Conservation (phyloP, 148 eudicot species). For the Fagopyrum tataricum region DNA sequence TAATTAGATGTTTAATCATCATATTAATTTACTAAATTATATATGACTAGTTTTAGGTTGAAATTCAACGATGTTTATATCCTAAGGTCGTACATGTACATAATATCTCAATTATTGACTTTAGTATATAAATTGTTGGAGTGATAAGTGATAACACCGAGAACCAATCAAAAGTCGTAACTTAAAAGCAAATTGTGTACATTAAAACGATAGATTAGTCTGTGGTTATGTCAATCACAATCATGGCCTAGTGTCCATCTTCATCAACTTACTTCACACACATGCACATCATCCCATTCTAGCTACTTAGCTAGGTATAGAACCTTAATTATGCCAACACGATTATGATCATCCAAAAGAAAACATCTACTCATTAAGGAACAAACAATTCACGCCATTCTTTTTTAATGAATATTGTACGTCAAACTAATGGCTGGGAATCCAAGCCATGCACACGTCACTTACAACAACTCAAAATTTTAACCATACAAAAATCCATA, state of each 20-base stretch:
- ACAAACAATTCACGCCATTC: not conserved
- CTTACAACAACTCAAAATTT: not conserved
- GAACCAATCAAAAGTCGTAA: not conserved
- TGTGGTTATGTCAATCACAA: not conserved
- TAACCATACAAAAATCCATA: not conserved
- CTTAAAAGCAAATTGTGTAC: not conserved
- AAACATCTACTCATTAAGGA: not conserved
- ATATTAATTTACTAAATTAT: too few species aligned
- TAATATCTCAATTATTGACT: too few species aligned
- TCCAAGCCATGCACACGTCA: not conserved
- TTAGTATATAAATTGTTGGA: too few species aligned
- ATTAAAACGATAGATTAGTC: not conserved
- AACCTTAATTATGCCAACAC: not conserved
- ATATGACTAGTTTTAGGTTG: too few species aligned
- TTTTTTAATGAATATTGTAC: not conserved
- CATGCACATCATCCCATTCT: not conserved
- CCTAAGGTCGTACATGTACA: too few species aligned
- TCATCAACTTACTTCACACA: not conserved
- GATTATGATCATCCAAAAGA: conserved; percentile 4
- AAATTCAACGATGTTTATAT: too few species aligned
- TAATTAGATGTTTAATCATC: too few species aligned
- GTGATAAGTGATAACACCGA: not conserved
- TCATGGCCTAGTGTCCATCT: not conserved
- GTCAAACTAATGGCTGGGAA: not conserved
- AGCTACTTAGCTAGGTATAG: not conserved